Evolutionary conservation across 345 rosid species (phyloP).

Genomic region (Eucalyptus sp.): DNA sequence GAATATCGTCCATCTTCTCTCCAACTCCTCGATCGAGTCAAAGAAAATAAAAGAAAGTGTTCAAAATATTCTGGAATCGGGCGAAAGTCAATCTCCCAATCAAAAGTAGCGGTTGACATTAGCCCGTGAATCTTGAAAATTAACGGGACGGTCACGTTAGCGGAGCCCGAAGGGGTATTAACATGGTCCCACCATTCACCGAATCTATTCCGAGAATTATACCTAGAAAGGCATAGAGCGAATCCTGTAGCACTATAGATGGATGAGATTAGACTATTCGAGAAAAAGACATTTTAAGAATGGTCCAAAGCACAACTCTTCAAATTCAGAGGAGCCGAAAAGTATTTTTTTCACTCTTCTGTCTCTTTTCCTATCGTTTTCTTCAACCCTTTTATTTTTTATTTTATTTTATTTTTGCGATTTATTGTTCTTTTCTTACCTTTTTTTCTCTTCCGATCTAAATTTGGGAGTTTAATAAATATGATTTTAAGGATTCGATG

Average conservation of each 20-base stretch:
- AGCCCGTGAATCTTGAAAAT: not conserved
- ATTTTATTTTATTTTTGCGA: too few relatives aligned
- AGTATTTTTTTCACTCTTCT: too few relatives aligned
- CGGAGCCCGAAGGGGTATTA: not conserved
- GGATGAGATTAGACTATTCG: not conserved
- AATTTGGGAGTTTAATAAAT: too few relatives aligned
- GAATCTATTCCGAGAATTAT: not conserved
- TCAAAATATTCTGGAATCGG: too few relatives aligned
- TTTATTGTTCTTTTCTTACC: too few relatives aligned
- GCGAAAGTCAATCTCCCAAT: not conserved
- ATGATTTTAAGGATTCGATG: too few relatives aligned
- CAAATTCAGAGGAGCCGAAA: too few relatives aligned
- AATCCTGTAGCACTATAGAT: fast-evolving
- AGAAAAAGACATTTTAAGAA: not conserved
- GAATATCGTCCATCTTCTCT: not conserved
- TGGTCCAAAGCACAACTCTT: not conserved
- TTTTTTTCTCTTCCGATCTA: too few relatives aligned
- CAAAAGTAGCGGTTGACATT: not conserved
- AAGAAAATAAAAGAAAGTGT: not conserved
- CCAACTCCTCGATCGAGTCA: not conserved
- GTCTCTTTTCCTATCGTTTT: too few relatives aligned
- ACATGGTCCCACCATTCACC: not conserved
- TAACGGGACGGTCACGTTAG: not conserved
- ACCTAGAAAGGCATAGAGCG: not conserved
- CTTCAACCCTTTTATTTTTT: too few relatives aligned